Base-by-base conservation (phyloP, 768 basidiomycete species). In the Amanita brunnescens region DNA sequence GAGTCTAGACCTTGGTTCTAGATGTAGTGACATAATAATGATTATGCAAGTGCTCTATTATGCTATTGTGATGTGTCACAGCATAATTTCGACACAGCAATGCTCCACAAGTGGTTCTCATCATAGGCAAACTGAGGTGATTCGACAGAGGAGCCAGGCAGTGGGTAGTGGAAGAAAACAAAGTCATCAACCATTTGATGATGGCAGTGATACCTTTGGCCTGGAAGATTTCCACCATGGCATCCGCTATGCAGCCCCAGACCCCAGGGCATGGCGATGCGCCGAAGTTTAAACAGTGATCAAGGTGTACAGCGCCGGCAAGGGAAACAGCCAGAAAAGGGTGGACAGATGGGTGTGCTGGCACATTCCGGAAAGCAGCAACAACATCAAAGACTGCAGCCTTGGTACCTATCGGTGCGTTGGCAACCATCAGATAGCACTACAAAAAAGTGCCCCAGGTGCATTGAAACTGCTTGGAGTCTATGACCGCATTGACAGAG, bases 371-470 rank as follows among this genome's bases (percentile, higher is more conserved):
- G 47, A 66, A 71, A 5, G 73, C 69, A 0, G 68, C 54, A 24
- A 67, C 62, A 5, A 74, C 61, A 42, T 75, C 71, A 29, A 70
- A 64, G 0, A 69, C 64, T 0, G 72, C 64, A 0, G 61, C 72
- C 45, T 68, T 55, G 0, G 69, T 56, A 9, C 67, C 67, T 0
- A 55, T 52, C 0, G 72, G 72, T 0, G 67, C 62, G 18, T 59
- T 42, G 8, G 61, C 56, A 1, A 70, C 58, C 2, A 64, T n/a
- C 0, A 59, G 49, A 16, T 43, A 59, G 20, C 59, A 59, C 3
- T 60, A 52, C 0, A 54, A 49, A 45, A 68, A 70, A 3, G 66
- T 67, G 0, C 67, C 64, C 67, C 68, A 70, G 7, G 61, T 55
- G 50, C 58, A 62, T 45, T 3, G 52, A 52, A 64, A 68, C 9